Conservation (phyloP, 1,284 basidiomycete genomes). For the Cutaneotrichosporon sp. region DNA sequence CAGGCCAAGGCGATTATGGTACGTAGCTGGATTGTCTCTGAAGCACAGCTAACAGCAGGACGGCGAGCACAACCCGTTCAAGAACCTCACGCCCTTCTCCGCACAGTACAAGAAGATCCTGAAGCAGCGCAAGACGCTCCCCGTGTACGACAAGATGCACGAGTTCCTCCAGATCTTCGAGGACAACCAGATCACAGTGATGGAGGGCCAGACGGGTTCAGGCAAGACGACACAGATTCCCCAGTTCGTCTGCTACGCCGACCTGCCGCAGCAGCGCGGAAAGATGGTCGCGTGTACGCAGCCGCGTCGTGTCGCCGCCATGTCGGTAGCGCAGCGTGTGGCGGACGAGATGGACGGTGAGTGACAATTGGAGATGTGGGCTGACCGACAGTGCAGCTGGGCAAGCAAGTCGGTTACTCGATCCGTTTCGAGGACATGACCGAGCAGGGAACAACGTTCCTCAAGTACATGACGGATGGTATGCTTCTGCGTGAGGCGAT, state of each 20-base stretch:
- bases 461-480: conserved; percentile 99
- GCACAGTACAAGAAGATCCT: conserved; percentile 83
- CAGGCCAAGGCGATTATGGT: conserved; percentile 75
- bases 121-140: conserved; percentile 78
- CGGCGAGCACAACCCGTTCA: conserved; percentile 86
- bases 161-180: conserved; percentile 84
- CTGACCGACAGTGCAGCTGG: conserved; percentile 68
- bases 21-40: conserved; percentile 34
- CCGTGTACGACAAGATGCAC: conserved; percentile 90
- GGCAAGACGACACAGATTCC: conserved; percentile 99
- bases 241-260: conserved; percentile 91
- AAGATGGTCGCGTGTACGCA: conserved; percentile 97
- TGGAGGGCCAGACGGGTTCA: conserved; percentile 97
- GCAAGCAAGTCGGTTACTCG: conserved; percentile 93
- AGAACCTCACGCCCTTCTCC: conserved; percentile 67
- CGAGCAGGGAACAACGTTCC: conserved; percentile 80
- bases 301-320: conserved; percentile 93
- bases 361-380: conserved; percentile 35
- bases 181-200: conserved; percentile 84
- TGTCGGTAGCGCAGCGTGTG: conserved; percentile 97
- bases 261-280: conserved; percentile 81
- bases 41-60: conserved; percentile 57
- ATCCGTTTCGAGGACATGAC: conserved; percentile 99
- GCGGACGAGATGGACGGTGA: conserved; percentile 96
- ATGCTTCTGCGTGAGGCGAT: conserved; percentile 96